Conservation (phyloP, 495 filamentous ascomycete species). For the Annulohypoxylon nitens region DNA sequence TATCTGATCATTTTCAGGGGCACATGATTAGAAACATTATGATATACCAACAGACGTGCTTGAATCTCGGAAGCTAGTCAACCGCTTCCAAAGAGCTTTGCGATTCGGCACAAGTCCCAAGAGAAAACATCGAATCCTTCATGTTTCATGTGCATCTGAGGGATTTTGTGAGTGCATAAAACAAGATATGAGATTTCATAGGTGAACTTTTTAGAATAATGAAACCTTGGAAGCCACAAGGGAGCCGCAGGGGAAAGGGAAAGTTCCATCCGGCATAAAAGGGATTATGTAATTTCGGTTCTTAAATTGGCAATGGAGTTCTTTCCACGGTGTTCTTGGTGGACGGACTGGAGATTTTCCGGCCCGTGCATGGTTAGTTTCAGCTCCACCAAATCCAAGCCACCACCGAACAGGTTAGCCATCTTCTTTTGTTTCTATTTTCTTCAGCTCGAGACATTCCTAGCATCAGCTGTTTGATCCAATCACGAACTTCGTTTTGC, state of each 20-base stretch:
- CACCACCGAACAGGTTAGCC: constrained; percentile 21
- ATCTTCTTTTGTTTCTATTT: constrained; percentile 30
- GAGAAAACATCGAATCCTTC: background rate
- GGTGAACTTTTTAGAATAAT: background rate
- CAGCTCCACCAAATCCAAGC: background rate
- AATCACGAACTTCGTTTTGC: constrained; percentile 1
- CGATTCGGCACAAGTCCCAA: background rate
- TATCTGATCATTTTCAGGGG: background rate
- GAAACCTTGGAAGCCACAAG: background rate
- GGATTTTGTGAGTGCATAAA: background rate
- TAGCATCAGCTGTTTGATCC: constrained; percentile 22
- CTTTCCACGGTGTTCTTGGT: background rate
- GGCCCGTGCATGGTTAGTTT: constrained; percentile 8
- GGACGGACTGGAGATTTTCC: constrained; percentile 13
- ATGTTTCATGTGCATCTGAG: background rate
- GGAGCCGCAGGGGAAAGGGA: background rate
- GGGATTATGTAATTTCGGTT: constrained; percentile 9
- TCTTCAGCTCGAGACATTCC: constrained; percentile 22
- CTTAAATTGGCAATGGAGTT: constrained; percentile 4
- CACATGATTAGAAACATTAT: background rate
- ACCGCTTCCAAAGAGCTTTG: background rate
- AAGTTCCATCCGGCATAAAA: background rate
- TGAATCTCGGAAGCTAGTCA: background rate
- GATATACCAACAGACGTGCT: background rate
- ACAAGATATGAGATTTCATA: background rate